Base-by-base conservation (phyloP, 2,329 filamentous ascomycete species). In the Calcarisporium arbuscula region DNA sequence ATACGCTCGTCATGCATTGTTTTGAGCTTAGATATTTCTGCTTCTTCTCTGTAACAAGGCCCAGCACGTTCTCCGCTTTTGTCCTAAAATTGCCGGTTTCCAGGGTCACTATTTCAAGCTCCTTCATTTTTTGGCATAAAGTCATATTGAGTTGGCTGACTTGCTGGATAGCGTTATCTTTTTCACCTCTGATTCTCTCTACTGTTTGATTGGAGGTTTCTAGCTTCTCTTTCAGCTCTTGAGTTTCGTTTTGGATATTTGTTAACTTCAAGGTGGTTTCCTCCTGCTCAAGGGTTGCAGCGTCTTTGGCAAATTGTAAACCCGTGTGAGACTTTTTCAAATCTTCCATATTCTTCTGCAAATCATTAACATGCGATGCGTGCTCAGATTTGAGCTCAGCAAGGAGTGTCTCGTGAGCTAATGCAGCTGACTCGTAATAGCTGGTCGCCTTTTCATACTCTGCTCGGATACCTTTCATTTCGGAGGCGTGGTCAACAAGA, bases 1-100 rank as follows among this genome's bases (percentile, higher is more conserved):
- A 82, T 64, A 49, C 76, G 72, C 44, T 71, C 66, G 40, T 74
- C 66, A 48, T 81, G 73, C 52, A 69, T 70, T 27, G 63, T 60
- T 53, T 76, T 69, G 40, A 78, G 55, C 49, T 68, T 67, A 11
- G 65, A 57, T 17, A 73, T 65, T 17, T 65, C 61, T 17, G 59
- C 62, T 8, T 72, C 71, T 51, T 73, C 74, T 53, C 58, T 20
- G 59, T 54, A 30, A 60, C 56, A 32, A 73, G 65, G 19, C 62
- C 59, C 41, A 69, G 61, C 15, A 72, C 58, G 30, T 61, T 60
- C 12, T 67, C 63, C 14, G 72, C 61, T 42, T 70, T 67, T 40
- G 63, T 58, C 48, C 74, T 63, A 9, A 75, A 59, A 51, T 65
- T 64, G 11, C 54, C 45, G 10, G 58, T 44, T 19, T 56, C 53